Percentiles rank a stretch among this genome's conserved stretches.
phyloP scores from a whole-genome alignment of 169 alveolate genomes.

The Plasmodium gonderi region DNA sequence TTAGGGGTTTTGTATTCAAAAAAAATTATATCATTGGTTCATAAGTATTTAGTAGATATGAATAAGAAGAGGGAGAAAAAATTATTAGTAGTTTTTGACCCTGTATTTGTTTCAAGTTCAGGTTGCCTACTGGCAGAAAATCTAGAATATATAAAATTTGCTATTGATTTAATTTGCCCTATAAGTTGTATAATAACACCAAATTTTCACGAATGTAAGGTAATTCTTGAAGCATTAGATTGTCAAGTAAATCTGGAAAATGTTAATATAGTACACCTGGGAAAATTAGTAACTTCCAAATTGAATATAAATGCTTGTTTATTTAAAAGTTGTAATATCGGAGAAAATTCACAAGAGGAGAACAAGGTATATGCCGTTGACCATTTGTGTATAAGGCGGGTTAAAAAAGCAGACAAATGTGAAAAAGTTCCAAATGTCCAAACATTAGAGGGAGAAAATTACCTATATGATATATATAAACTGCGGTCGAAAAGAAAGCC shows the following conservation, averaged over 20 bases:
- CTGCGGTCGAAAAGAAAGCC: conserved; percentile 14
- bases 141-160: conserved; percentile 38
- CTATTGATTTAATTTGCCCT: conserved; percentile 33
- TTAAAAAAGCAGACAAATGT: background rate
- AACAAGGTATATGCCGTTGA: conserved; percentile 42
- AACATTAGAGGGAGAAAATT: background rate
- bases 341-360: background rate
- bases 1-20: conserved; percentile 49
- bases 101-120: conserved; percentile 51
- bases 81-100: conserved; percentile 46
- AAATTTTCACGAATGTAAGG: conserved; percentile 40
- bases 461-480: conserved; percentile 37
- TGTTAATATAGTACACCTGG: background rate
- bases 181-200: conserved; percentile 44
- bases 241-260: conserved; percentile 1
- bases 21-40: conserved; percentile 28
- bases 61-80: conserved; percentile 39
- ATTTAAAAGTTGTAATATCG: conserved; percentile 38
- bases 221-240: conserved; percentile 21
- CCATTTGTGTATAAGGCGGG: conserved; percentile 36
- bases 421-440: background rate
- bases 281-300: conserved; percentile 13
- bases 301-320: conserved; percentile 33
- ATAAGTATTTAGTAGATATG: conserved; percentile 21
- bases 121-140: conserved; percentile 37